Conservation (phyloP, 257 asterid species). For the Plectranthus barbatus region DNA sequence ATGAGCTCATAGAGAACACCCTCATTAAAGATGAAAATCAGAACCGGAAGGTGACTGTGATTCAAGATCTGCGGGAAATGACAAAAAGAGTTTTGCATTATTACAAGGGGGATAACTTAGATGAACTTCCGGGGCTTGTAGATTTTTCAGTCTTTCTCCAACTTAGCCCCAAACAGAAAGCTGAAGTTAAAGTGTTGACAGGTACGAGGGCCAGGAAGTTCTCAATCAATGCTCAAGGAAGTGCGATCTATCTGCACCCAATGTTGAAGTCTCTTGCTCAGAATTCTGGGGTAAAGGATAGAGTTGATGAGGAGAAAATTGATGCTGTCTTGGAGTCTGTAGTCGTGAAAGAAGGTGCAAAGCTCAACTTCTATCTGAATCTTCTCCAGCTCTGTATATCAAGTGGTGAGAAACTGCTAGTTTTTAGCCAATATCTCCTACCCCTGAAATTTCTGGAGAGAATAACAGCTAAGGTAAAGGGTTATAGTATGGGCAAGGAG, state of each 20-base stretch:
- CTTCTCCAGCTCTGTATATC: conserved; percentile 84
- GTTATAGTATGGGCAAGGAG: conserved; percentile 63
- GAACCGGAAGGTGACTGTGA: conserved; percentile 64
- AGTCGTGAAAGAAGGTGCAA: conserved; percentile 66
- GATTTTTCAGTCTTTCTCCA: conserved; percentile 73
- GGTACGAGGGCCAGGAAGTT: conserved; percentile 46
- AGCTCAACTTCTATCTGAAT: conserved; percentile 75
- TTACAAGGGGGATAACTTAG: conserved; percentile 89
- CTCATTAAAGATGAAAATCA: conserved; percentile 63
- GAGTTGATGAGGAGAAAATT: conserved; percentile 76
- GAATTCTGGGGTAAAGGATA: conserved; percentile 49
- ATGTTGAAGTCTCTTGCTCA: conserved; percentile 54
- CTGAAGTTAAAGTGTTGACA: conserved; percentile 42
- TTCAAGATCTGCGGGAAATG: conserved; percentile 87
- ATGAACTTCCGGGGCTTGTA: conserved; percentile 90
- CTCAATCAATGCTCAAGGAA: conserved; percentile 73
- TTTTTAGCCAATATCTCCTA: conserved; percentile 82
- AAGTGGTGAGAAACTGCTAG: conserved; percentile 66
- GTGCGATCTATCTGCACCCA: conserved; percentile 90
- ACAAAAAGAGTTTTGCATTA: conserved; percentile 78
- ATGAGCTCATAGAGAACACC: conserved; percentile 71
- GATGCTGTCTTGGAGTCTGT: conserved; percentile 45
- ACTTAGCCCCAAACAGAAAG: conserved; percentile 52
- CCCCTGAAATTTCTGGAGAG: conserved; percentile 85
- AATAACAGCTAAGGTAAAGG: conserved; percentile 56